Base-by-base conservation (phyloP, 176 grass and related monocot genomes). In the Eleusine indica region DNA sequence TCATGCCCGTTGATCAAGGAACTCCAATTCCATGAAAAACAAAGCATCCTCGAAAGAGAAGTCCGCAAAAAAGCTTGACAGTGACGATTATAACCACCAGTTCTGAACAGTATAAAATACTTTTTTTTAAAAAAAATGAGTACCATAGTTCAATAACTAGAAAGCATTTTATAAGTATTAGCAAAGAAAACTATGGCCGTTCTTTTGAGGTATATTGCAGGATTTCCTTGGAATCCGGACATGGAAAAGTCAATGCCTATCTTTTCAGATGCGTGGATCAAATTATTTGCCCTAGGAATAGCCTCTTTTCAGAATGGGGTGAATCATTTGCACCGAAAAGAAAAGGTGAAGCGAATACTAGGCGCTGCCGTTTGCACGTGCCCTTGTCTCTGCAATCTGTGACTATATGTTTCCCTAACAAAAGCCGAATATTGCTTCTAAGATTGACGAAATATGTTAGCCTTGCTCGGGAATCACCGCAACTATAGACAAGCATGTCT, bases 251-350 rank as follows among this genome's bases (percentile, higher is more conserved):
- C 85, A 57, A 54, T 80, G 84, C 69, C 73, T 65, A 73, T 75
- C 82, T 46, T 82, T 67, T 70, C 57, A 82, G 73, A 77, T 77
- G 78, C 66, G 76, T 85, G 73, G 58, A 89, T 57, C 46, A 0
- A 82, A 72, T 43, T 76, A 69, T 77, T 52, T 35, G 54, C 77
- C 9, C 2, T 4, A 66, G 71, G 71, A 21, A 3, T 46, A 53
- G 2, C 5, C 21, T 41, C 70, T 64, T 82, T 82, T 48, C 73
- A 82, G 58, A 49, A 68, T 73, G 60, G 7, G 65, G 53, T 71
- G 30, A 43, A 83, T 83, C n/a, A 62, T 83, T 79, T 74, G 16
- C 48, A 0, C 15, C 15, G 1, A 68, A 78, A 76, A 25, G 15
- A 70, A 54, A 54, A 39, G 64, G 46, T 30, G 40, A 53, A 58